Evolutionary conservation across 768 basidiomycete genomes (phyloP).

Genomic region (Leccinum subgranulosum): DNA sequence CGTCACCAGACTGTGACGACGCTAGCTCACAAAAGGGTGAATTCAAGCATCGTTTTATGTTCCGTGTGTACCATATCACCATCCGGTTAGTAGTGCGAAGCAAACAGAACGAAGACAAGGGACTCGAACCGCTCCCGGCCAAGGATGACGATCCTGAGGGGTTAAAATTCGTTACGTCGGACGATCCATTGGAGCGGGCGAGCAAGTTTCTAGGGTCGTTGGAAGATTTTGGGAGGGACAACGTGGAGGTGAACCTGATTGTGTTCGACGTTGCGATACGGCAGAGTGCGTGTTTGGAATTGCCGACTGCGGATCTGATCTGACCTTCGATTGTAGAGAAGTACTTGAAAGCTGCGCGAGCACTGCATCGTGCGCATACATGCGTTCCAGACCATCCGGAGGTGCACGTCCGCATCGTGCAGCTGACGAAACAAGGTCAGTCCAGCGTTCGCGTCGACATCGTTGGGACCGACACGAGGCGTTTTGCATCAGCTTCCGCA

Average conservation of each 20-base stretch:
- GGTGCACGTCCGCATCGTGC: conserved; percentile 66
- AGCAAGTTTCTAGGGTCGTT: conserved; percentile 68
- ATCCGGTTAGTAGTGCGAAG: conserved; percentile 25
- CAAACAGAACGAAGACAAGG: conserved; percentile 59
- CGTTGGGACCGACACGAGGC: too few relatives aligned
- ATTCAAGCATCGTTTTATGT: conserved; percentile 15
- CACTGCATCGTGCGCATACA: conserved; percentile 54
- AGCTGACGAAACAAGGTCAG: conserved; percentile 58
- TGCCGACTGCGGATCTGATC: background rate
- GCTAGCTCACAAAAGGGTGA: conserved; percentile 59
- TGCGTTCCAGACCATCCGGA: conserved; percentile 59
- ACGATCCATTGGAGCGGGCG: conserved; percentile 74
- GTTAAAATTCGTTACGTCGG: conserved; percentile 55
- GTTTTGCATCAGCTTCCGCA: conserved; percentile 43
- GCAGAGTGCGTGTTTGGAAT: conserved; percentile 53
- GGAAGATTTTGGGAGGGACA: conserved; percentile 43
- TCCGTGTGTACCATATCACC: conserved; percentile 10
- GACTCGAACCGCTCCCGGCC: conserved; percentile 49
- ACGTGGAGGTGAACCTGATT: conserved; percentile 69
- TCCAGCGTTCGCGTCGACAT: background rate
- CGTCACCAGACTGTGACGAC: conserved; percentile 35
- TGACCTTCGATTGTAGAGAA: conserved; percentile 50
- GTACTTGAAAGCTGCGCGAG: conserved; percentile 72
- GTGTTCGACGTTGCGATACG: conserved; percentile 81
- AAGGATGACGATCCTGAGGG: conserved; percentile 90